Percentiles rank a stretch among this genome's conserved stretches.
Conservation (phyloP, 345 rosid species). For the Citrus inodora region DNA sequence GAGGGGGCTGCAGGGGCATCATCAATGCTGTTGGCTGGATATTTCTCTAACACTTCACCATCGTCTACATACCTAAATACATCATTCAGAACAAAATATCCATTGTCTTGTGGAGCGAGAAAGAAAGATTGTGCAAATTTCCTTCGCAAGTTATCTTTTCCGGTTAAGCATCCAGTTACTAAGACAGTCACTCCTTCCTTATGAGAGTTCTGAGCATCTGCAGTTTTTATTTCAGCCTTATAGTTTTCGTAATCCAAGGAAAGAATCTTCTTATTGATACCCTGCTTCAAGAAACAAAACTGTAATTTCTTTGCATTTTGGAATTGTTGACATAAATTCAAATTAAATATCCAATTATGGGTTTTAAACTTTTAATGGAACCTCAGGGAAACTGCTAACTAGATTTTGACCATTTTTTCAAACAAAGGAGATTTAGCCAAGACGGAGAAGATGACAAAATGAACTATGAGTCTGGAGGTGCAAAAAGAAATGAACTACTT, state of each 20-base stretch:
- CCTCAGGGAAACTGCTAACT: neutral
- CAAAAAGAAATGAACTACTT: neutral
- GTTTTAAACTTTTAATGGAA: neutral
- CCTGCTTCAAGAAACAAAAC: constrained; percentile 29
- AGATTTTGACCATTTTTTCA: neutral
- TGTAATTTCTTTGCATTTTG: neutral
- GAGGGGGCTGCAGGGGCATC: constrained; percentile 31
- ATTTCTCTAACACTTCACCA: constrained; percentile 30
- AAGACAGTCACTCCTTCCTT: constrained; percentile 73
- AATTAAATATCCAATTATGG: neutral
- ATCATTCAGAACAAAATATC: constrained; percentile 87
- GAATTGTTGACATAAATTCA: neutral
- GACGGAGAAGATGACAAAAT: neutral
- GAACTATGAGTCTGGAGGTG: constrained; percentile 9
- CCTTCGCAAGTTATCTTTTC: constrained; percentile 65
- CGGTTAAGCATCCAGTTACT: constrained; percentile 83
- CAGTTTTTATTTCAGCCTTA: constrained; percentile 85
- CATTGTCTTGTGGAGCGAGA: constrained; percentile 89
- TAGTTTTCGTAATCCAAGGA: constrained; percentile 51
- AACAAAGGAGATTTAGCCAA: neutral
- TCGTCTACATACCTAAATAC: constrained; percentile 80
- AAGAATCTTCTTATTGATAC: constrained; percentile 52
- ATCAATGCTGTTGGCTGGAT: constrained; percentile 35
- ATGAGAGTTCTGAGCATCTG: constrained; percentile 80
- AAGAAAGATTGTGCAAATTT: constrained; percentile 86